A percentile compares a stretch with the other conserved stretches of the same genome.
Evolutionary conservation across 108 stramenopile species (phyloP).

Genomic region (Schizochytrium sp.): DNA sequence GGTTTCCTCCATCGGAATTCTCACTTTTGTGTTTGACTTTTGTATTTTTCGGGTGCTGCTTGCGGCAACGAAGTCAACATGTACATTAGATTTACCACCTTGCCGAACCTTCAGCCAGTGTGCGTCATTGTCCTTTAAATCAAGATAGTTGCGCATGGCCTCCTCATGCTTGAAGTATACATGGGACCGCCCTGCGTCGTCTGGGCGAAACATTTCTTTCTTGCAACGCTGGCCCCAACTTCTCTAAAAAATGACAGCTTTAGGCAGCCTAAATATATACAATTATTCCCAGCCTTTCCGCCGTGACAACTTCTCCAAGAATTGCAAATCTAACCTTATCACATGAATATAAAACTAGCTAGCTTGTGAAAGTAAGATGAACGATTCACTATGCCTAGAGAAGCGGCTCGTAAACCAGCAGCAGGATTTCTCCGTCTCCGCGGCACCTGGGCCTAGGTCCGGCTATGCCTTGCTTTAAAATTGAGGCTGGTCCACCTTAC

Average conservation of each 20-base stretch:
- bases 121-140: not conserved
- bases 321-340: too few species aligned
- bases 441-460: too few species aligned
- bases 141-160: conserved; percentile 35
- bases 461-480: too few species aligned
- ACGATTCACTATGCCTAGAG: too few species aligned
- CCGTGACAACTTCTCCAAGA: too few species aligned
- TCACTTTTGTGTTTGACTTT: not conserved
- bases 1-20: not conserved
- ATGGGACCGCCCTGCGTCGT: not conserved
- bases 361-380: too few species aligned
- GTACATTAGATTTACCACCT: conserved; percentile 20
- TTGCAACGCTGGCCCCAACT: not conserved
- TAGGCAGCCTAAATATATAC: not conserved
- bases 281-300: too few species aligned
- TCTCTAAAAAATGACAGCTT: not conserved
- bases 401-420: too few species aligned
- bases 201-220: not conserved
- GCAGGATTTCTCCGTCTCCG: too few species aligned
- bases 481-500: too few species aligned
- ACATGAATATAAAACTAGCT: too few species aligned
- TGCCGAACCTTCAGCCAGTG: conserved; percentile 43
- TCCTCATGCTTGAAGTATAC: conserved; percentile 17
- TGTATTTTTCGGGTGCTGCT: not conserved
- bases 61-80: conserved; percentile 3